A percentile compares a stretch with the other conserved stretches of the same genome.
Conservation (phyloP, 2,329 filamentous ascomycete genomes). For the Colletotrichum acutatum region DNA sequence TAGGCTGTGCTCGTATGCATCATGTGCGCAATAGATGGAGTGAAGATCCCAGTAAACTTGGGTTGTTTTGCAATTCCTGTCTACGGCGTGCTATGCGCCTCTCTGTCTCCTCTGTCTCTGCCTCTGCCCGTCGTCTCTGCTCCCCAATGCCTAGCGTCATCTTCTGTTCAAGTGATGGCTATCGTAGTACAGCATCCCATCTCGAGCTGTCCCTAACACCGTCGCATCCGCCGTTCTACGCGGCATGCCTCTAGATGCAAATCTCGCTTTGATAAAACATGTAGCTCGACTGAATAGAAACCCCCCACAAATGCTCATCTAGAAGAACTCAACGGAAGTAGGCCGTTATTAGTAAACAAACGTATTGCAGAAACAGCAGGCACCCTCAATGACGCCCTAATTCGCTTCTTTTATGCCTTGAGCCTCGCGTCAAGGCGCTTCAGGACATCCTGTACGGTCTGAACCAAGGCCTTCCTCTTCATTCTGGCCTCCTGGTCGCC, state of each 20-base stretch:
- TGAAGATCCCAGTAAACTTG: conserved; percentile 21
- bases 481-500: conserved; percentile 73
- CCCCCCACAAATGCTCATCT: conserved; percentile 8
- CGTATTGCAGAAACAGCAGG: conserved; percentile 16
- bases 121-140: background rate
- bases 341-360: conserved; percentile 16
- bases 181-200: conserved; percentile 11
- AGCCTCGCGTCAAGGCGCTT: conserved; percentile 68
- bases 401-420: background rate
- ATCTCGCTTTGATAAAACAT: conserved; percentile 33
- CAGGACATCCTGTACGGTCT: conserved; percentile 74
- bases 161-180: background rate
- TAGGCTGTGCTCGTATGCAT: background rate
- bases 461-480: conserved; percentile 78
- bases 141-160: background rate
- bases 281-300: conserved; percentile 14
- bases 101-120: background rate
- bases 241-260: conserved; percentile 31
- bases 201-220: background rate
- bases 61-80: conserved; percentile 16
- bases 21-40: conserved; percentile 24
- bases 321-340: background rate
- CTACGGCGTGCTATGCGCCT: conserved; percentile 2
- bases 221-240: conserved; percentile 5
- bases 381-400: background rate